A percentile compares a stretch with the other conserved stretches of the same genome.
Evolutionary conservation across 129 eudicot species (phyloP).

Genomic region (Flaveria ramosissima): DNA sequence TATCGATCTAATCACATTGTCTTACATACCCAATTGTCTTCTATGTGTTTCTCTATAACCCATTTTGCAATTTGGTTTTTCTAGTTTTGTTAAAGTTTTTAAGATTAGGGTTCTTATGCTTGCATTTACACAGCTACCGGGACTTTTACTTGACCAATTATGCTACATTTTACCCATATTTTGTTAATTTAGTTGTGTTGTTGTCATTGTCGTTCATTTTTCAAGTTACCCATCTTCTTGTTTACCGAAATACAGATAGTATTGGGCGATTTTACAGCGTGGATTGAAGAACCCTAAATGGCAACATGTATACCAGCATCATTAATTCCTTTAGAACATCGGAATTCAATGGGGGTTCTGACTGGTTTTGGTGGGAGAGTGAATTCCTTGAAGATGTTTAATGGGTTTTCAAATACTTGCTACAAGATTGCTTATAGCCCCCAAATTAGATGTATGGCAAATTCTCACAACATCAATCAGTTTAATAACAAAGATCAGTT

Average conservation of each 20-base stretch:
- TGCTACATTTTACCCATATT: constrained; percentile 27
- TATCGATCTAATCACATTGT: constrained; percentile 13
- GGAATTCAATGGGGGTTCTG: constrained; percentile 42
- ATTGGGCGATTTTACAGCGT: too few relatives aligned
- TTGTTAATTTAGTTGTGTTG: not conserved
- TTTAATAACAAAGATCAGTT: constrained; percentile 59
- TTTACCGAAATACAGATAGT: not conserved
- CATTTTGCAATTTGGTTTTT: not conserved
- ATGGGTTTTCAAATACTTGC: constrained; percentile 26
- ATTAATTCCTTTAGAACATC: constrained; percentile 48
- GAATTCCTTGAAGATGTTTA: constrained; percentile 39
- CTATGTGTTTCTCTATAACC: not conserved
- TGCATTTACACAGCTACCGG: not conserved
- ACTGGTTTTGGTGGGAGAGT: constrained; percentile 46
- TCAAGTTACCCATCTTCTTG: constrained; percentile 1
- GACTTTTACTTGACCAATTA: not conserved
- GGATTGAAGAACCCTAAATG: constrained; percentile 41
- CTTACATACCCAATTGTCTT: constrained; percentile 15
- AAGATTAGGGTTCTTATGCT: constrained; percentile 28
- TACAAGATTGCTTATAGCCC: constrained; percentile 34
- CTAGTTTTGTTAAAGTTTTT: not conserved
- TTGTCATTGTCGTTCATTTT: not conserved
- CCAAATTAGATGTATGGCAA: constrained; percentile 58
- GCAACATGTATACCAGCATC: constrained; percentile 52
- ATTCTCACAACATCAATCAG: constrained; percentile 55